These are phyloP conservation scores for Cephalotrichum gorgonifer DNA, from an alignment of 2,329 filamentous ascomycete species.

Conservation along the genomic window DNA sequence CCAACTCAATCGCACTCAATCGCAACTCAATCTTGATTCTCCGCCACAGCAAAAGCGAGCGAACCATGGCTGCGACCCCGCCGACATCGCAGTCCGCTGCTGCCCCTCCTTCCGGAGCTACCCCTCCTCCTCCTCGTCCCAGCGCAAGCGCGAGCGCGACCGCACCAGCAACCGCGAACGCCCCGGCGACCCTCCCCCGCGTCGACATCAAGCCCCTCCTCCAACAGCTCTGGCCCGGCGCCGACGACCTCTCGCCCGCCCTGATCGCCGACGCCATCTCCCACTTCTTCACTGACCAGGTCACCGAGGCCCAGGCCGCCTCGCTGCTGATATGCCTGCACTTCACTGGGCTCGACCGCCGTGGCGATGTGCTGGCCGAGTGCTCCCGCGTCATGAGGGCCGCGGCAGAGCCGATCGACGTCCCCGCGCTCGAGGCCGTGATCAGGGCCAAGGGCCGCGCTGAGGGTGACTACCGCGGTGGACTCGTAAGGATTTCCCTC, in stretches of 20 bases:
- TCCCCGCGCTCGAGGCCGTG: conserved; percentile 46
- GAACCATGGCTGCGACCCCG: background rate
- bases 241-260: conserved; percentile 51
- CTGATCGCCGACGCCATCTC: conserved; percentile 88
- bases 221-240: conserved; percentile 57
- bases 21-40: background rate
- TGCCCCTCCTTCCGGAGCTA: too few relatives aligned
- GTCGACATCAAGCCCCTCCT: conserved; percentile 62
- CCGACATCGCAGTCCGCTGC: background rate
- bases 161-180: too few relatives aligned
- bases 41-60: background rate
- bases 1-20: too few relatives aligned
- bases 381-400: conserved; percentile 77
- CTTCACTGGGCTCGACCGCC: conserved; percentile 77
- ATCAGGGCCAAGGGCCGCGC: conserved; percentile 49
- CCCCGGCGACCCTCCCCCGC: conserved; percentile 17
- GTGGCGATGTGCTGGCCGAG: conserved; percentile 75
- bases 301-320: conserved; percentile 81
- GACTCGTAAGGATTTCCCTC: conserved; percentile 52
- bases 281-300: conserved; percentile 80
- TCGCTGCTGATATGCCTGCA: conserved; percentile 84
- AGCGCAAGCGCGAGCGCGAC: too few relatives aligned
- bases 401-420: conserved; percentile 65
- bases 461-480: conserved; percentile 70
- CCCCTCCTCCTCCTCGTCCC: too few relatives aligned